Conservation (phyloP, 805 yeast genomes). For the Priceomyces medius region DNA sequence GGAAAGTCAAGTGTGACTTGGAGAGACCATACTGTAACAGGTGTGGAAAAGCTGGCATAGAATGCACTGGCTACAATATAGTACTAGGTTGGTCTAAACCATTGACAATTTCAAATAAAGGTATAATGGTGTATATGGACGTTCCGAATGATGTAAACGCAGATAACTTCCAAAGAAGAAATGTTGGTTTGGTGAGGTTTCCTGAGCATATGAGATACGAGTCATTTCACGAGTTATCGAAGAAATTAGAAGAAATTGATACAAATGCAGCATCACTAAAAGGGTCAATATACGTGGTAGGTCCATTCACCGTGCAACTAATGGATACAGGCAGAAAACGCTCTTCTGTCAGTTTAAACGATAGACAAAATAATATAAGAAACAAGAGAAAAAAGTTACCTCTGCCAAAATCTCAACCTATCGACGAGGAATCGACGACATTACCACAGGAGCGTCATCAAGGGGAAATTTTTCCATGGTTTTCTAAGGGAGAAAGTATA, state of each 20-base stretch:
- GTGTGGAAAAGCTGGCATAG: conserved; percentile 44
- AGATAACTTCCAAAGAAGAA: conserved; percentile 44
- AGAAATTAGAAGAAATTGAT: conserved; percentile 34
- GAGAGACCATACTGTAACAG: conserved; percentile 45
- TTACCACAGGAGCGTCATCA: neutral
- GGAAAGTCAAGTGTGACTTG: conserved; percentile 56
- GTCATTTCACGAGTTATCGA: conserved; percentile 40
- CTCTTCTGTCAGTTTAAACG: neutral
- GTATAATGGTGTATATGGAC: conserved; percentile 16
- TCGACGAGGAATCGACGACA: neutral
- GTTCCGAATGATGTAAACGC: conserved; percentile 14
- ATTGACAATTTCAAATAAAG: conserved; percentile 25
- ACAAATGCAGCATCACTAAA: conserved; percentile 5
- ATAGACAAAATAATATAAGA: neutral
- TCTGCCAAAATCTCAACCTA: neutral
- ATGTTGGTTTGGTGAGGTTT: conserved; percentile 43
- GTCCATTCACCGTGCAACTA: conserved; percentile 25
- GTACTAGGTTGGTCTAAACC: conserved; percentile 48
- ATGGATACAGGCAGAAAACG: neutral
- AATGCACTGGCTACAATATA: conserved; percentile 52
- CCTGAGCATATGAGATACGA: conserved; percentile 33
- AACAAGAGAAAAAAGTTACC: neutral
- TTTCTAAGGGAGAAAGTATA: conserved; percentile 26
- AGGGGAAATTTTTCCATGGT: conserved; percentile 3
- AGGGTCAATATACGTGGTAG: conserved; percentile 12